Base-by-base conservation (phyloP, 2,329 filamentous ascomycete genomes). In the Fusarium decemcellulare region DNA sequence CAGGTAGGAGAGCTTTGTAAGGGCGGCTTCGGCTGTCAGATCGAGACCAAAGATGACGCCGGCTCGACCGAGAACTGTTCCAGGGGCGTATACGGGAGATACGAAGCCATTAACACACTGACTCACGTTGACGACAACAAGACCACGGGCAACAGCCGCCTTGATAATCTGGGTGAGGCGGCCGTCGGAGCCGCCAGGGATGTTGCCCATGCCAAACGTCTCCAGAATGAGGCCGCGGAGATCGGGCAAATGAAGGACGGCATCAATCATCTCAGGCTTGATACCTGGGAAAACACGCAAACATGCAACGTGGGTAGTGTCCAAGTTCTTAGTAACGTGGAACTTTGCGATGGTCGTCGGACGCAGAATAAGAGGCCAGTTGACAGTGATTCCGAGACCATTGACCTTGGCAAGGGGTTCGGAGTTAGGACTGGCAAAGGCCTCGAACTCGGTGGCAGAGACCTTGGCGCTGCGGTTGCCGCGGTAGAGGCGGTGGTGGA, bases 121-220 rank as follows among this genome's bases (percentile, higher is more conserved):
- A 53, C 93, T 97, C 64, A 98, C 91, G 77, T 97, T 97, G 71
- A 97, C 93, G 63, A 98, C 91, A 62, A 96, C 90, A 69, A 96
- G 91, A 39, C 93, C 94, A 62, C 93, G 88, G 76, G 91, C 85
- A 42, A 97, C 93, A 23, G 93, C 94, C 44, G 90, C 88, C 16
- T 89, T 87, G 74, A 97, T 90, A 51, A 95, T 92, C 58, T 90
- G 90, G 15, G 92, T 94, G 78, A 97, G 87, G 54, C 89, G 90
- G 59, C 93, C 93, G 76, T 96, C 93, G 50, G 91, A 87, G 32
- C 93, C 94, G 40, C 92, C 92, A 4, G 95, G 95, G 11, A 95
- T 92, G 80, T 97, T 98, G 60, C 95, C 95, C 78, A 96, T 94
- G 63, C 95, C 95, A 79, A 97, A 97, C 0, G 94, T 97, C 81